phyloP scores from a whole-genome alignment of 2,329 filamentous ascomycete genomes.

The Trichoderma hamatum region DNA sequence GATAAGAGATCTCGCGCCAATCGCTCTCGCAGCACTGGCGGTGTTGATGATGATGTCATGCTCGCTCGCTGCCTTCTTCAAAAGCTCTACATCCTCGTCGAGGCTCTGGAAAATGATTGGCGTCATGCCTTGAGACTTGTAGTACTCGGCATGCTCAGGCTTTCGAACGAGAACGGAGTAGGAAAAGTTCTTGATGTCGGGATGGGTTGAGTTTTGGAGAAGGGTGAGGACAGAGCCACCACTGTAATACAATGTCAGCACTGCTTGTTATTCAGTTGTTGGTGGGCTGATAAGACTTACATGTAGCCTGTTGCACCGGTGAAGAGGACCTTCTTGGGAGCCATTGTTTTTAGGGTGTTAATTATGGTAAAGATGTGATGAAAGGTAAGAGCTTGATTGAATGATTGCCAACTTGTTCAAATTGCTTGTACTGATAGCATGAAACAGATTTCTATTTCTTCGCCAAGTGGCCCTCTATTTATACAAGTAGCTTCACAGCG shows the following conservation, averaged over 20 bases:
- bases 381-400: too few species aligned
- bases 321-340: slow-evolving; percentile 33
- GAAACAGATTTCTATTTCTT: neutral
- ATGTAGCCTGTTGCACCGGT: slow-evolving; percentile 38
- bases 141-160: slow-evolving; percentile 34
- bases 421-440: neutral
- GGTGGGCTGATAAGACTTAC: slow-evolving; percentile 9
- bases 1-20: slow-evolving; percentile 46
- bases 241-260: slow-evolving; percentile 25
- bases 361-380: neutral
- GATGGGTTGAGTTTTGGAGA: slow-evolving; percentile 31
- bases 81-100: slow-evolving; percentile 31
- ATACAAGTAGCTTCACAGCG: neutral
- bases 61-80: slow-evolving; percentile 32
- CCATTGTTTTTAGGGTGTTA: slow-evolving; percentile 17
- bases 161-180: slow-evolving; percentile 36
- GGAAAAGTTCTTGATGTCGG: slow-evolving; percentile 29
- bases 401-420: neutral
- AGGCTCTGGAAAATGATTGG: slow-evolving; percentile 33
- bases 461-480: neutral
- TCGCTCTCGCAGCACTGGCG: slow-evolving; percentile 44
- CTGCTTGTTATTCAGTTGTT: neutral
- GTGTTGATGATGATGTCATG: slow-evolving; percentile 48
- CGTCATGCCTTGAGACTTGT: slow-evolving; percentile 32
- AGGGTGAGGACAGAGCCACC: slow-evolving; percentile 35